These are phyloP conservation scores for Cryptococcus neoformans DNA, from an alignment of 1,284 basidiomycete species.

Conservation along the genomic window DNA sequence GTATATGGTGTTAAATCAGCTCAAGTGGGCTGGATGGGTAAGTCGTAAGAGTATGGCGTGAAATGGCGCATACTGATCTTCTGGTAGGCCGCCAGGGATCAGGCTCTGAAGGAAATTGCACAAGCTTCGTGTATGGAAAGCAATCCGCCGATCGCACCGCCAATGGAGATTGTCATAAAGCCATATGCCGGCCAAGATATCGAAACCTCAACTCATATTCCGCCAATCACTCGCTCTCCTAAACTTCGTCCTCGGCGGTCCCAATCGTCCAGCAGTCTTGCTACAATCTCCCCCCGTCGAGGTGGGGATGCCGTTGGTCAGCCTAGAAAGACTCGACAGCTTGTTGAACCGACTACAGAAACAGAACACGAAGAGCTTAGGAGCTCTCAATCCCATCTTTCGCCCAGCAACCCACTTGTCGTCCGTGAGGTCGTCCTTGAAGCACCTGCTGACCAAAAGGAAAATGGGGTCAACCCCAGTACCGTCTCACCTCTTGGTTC, in stretches of 20 bases:
- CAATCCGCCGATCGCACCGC: conserved; percentile 48
- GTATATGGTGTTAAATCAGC: conserved; percentile 93
- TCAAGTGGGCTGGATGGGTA: conserved; percentile 92
- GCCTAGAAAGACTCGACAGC: conserved; percentile 30
- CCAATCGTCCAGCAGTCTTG: background rate
- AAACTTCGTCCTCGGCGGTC: background rate
- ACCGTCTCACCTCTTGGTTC: conserved; percentile 4
- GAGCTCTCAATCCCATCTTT: background rate
- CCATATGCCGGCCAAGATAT: background rate
- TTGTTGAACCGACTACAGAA: background rate
- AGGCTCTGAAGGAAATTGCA: conserved; percentile 69
- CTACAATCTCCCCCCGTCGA: conserved; percentile 3
- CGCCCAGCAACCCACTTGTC: background rate
- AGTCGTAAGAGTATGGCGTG: conserved; percentile 59
- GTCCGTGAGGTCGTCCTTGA: no score
- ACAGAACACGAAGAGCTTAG: background rate
- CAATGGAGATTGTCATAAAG: conserved; percentile 15
- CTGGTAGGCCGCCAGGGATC: conserved; percentile 49
- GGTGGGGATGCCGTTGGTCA: conserved; percentile 40
- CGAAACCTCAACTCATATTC: background rate
- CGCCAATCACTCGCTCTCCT: background rate
- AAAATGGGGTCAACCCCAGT: background rate
- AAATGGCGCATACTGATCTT: conserved; percentile 51
- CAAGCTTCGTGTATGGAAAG: conserved; percentile 54
- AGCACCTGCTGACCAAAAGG: background rate